Percentiles rank a stretch among this genome's conserved stretches.
These are phyloP conservation scores for Populus hybrid DNA, from an alignment of 441 rosid species.

Conservation along the genomic window DNA sequence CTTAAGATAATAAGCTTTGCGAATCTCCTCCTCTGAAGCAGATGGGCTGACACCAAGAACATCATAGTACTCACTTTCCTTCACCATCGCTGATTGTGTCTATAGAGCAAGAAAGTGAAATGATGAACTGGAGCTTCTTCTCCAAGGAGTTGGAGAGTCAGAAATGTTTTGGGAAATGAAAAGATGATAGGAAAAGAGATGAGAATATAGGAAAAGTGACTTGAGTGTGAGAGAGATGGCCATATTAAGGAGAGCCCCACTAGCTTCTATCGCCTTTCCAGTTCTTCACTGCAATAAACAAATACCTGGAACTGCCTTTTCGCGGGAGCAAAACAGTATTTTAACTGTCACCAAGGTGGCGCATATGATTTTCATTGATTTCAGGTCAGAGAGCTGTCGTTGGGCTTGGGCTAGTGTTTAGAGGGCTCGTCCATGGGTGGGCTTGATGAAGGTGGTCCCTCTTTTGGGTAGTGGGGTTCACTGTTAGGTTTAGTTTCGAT, in stretches of 20 bases:
- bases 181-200: background rate
- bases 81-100: constrained; percentile 46
- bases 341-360: constrained; percentile 36
- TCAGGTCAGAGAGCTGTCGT: constrained; percentile 18
- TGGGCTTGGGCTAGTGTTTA: constrained; percentile 2
- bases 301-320: constrained; percentile 32
- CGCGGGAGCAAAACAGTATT: constrained; percentile 56
- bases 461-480: background rate
- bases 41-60: no score
- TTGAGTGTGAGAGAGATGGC: constrained; percentile 8
- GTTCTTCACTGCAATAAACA: constrained; percentile 52
- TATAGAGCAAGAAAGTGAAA: background rate
- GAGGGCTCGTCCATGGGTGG: no score
- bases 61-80: constrained; percentile 85
- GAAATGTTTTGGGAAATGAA: background rate
- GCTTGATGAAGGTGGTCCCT: background rate
- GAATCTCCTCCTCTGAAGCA: constrained; percentile 87
- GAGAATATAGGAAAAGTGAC: background rate
- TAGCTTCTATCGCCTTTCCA: constrained; percentile 58
- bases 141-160: background rate
- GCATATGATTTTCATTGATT: constrained; percentile 23
- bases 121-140: background rate
- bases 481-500: background rate
- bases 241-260: constrained; percentile 29
- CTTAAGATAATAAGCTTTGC: constrained; percentile 88